Base-by-base conservation (phyloP, 345 rosid species). In the Noccaea caerulescens region DNA sequence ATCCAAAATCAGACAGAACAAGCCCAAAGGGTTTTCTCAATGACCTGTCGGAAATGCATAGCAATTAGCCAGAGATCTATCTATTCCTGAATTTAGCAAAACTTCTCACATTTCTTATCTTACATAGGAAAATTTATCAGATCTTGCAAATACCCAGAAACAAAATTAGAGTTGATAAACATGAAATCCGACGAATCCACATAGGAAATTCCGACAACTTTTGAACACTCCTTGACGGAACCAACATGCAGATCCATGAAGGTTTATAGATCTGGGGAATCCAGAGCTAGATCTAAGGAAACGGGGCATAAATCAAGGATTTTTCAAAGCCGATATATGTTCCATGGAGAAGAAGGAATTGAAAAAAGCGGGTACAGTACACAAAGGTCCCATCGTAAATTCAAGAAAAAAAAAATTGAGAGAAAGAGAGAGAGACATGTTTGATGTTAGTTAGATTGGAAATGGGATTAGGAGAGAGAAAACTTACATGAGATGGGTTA, bases 401-500 rank as follows among this genome's bases (percentile, higher is more conserved):
- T 25, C 36, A 20, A 27, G 30, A 27, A 27, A 27, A 27, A 25
- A 27, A 27, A 67, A 59, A 60, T 12, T 23, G 66, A 66, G 72
- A 30, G 34, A 65, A 12, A 47, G 30, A 66, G 46, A 39, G 72
- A 49, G 36, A 63, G 67, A 41, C 25, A 60, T 61, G 63, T 49
- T 12, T 18, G 64, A 55, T 72, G 70, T 51, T 51, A 63, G 68
- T 61, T 10, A 11, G 47, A 10, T 33, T 47, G 68, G 62, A 59
- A 87, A 91, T 85, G 83, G 83, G 82, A 80, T 81, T 42, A 82
- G 83, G 92, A 84, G 88, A 90, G 95, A 86, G 89, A 88, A 80
- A 90, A 86, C 96, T 88, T 88, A 92, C 98, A 83, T 84, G 80
- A 88, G 57, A 85, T 74, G 82, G 89, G 96, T 85, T 86, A 71